phyloP scores from a whole-genome alignment of 2,329 filamentous ascomycete species.

The Fusarium clavum region DNA sequence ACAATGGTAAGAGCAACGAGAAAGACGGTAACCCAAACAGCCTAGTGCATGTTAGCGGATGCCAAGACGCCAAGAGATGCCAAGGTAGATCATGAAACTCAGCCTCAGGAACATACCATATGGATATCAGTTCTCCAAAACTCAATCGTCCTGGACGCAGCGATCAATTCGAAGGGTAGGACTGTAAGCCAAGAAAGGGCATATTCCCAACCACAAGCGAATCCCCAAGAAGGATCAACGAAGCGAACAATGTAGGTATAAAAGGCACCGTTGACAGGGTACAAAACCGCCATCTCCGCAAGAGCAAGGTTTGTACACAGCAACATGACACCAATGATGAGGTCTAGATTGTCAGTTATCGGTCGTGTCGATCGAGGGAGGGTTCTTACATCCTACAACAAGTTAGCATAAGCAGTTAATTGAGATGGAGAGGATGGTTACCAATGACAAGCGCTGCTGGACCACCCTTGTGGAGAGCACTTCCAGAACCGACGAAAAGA shows the following conservation, averaged over 20 bases:
- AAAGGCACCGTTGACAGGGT: constrained; percentile 92
- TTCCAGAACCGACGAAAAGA: constrained; percentile 86
- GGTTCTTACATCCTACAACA: constrained; percentile 16
- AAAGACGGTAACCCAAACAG: constrained; percentile 87
- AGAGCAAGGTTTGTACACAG: constrained; percentile 81
- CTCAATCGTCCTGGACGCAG: constrained; percentile 82
- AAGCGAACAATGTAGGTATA: constrained; percentile 92
- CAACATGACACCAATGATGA: constrained; percentile 36
- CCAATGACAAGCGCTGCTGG: constrained; percentile 81
- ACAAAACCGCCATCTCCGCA: constrained; percentile 90
- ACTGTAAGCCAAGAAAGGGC: constrained; percentile 88
- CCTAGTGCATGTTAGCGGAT: constrained; percentile 44
- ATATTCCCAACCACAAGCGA: constrained; percentile 97
- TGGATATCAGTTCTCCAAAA: constrained; percentile 78
- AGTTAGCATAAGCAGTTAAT: not conserved
- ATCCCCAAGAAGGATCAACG: constrained; percentile 92
- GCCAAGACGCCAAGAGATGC: constrained; percentile 13
- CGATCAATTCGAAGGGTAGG: constrained; percentile 86
- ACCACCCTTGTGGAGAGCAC: constrained; percentile 76
- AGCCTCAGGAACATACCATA: constrained; percentile 51
- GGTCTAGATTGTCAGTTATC: constrained; percentile 50
- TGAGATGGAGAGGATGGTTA: constrained; percentile 49
- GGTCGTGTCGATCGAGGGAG: not conserved
- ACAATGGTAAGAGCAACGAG: constrained; percentile 79
- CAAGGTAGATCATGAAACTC: not conserved